Evolutionary conservation across 441 rosid species (phyloP).

Genomic region (Erodium chrysanthum): DNA sequence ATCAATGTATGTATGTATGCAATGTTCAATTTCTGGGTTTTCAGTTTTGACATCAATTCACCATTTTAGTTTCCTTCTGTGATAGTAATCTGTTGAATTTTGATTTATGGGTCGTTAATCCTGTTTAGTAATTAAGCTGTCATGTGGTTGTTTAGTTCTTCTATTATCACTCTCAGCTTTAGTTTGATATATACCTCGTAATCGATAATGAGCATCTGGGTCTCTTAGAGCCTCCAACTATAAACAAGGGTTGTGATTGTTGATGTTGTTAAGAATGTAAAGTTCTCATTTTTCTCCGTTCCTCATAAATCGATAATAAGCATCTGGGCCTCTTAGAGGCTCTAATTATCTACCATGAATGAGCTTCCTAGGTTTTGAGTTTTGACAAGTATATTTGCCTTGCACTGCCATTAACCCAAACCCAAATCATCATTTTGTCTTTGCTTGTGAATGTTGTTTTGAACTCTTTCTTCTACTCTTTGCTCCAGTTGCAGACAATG

Average conservation of each 20-base stretch:
- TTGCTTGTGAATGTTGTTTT: slow-evolving; percentile 5
- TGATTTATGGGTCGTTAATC: background rate
- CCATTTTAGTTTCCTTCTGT: background rate
- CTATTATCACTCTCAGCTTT: background rate
- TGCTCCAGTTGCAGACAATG: slow-evolving; percentile 27
- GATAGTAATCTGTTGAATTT: too few relatives aligned
- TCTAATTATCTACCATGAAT: background rate
- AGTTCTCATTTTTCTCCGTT: background rate
- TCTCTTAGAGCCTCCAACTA: too few relatives aligned
- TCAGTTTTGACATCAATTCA: background rate
- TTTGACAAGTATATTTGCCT: background rate
- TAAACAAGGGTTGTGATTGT: too few relatives aligned
- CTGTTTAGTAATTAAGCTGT: background rate
- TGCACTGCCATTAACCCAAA: background rate
- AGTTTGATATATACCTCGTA: background rate
- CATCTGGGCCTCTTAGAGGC: background rate
- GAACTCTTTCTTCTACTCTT: slow-evolving; percentile 14
- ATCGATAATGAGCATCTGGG: too few relatives aligned
- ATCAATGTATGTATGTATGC: background rate
- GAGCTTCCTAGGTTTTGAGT: background rate
- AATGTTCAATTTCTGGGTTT: background rate
- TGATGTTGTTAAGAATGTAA: background rate
- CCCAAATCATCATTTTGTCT: background rate
- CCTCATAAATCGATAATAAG: background rate
- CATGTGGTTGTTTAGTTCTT: background rate